Conservation (phyloP, 1,284 basidiomycete species). For the Termitomyces sp. region DNA sequence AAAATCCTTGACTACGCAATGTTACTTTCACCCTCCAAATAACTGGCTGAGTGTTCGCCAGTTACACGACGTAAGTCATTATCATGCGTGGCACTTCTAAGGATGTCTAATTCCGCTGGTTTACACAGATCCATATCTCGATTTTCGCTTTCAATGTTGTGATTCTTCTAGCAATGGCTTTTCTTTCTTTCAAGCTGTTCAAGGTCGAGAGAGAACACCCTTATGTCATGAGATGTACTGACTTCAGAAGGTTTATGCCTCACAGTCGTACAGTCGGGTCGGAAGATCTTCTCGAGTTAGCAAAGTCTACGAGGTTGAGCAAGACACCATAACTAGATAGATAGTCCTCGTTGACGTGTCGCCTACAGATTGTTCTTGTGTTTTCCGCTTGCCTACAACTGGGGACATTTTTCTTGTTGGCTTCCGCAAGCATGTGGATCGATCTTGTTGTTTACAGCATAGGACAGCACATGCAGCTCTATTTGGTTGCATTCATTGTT, state of each 20-base stretch:
- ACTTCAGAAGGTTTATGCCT: conserved; percentile 39
- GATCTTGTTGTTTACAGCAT: conserved; percentile 34
- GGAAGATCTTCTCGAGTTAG: conserved; percentile 42
- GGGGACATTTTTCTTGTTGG: conserved; percentile 45
- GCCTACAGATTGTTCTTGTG: conserved; percentile 38
- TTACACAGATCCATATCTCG: conserved; percentile 26
- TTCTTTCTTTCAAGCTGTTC: conserved; percentile 35
- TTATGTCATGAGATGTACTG: not conserved
- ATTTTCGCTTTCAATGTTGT: conserved; percentile 31
- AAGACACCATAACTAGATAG: not conserved
- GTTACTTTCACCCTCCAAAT: conserved; percentile 33
- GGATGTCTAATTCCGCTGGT: not conserved
- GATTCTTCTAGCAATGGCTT: conserved; percentile 27
- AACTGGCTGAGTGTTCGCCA: conserved; percentile 3
- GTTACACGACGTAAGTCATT: conserved; percentile 29
- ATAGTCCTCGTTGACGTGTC: not conserved
- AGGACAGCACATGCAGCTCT: conserved; percentile 30
- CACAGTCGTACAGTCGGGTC: conserved; percentile 45
- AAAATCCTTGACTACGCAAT: conserved; percentile 29
- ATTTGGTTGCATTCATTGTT: conserved; percentile 37
- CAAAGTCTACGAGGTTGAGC: conserved; percentile 40
- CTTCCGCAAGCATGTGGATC: conserved; percentile 47
- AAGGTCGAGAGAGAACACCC: conserved; percentile 24
- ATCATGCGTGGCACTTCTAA: not conserved
- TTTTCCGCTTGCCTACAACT: conserved; percentile 48